A percentile compares a stretch with the other conserved stretches of the same genome.
These are phyloP conservation scores for Apiospora kogelbergensis DNA, from an alignment of 2,329 filamentous ascomycete species.

Conservation along the genomic window DNA sequence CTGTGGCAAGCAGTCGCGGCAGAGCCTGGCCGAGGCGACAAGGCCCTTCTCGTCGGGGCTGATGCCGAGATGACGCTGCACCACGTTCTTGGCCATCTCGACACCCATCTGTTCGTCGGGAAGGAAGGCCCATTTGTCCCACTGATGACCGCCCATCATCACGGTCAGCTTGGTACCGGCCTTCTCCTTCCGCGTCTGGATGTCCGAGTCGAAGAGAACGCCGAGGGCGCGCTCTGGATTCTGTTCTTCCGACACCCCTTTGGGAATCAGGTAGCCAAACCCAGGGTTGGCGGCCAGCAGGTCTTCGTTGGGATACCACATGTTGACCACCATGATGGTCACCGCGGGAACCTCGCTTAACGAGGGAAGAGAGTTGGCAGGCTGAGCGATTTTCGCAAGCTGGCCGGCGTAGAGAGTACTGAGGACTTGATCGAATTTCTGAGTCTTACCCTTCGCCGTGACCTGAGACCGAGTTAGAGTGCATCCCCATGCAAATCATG, in stretches of 20 bases:
- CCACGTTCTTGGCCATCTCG: constrained; percentile 66
- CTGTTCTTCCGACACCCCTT: constrained; percentile 64
- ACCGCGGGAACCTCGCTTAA: constrained; percentile 62
- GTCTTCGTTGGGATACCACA: constrained; percentile 71
- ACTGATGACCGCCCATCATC: constrained; percentile 94
- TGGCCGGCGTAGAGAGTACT: constrained; percentile 59
- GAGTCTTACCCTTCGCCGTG: constrained; percentile 21
- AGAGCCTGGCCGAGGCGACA: constrained; percentile 58
- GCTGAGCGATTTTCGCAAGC: constrained; percentile 38
- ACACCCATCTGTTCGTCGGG: constrained; percentile 68
- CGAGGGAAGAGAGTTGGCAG: constrained; percentile 40
- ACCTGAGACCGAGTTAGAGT: not conserved
- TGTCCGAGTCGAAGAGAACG: constrained; percentile 86
- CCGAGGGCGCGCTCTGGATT: constrained; percentile 85
- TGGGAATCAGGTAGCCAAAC: constrained; percentile 91
- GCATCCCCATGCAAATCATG: not conserved
- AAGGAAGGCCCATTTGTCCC: constrained; percentile 60
- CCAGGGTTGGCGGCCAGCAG: constrained; percentile 64
- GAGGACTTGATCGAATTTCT: constrained; percentile 57
- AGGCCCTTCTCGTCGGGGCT: constrained; percentile 44
- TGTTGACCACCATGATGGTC: constrained; percentile 88
- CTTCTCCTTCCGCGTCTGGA: constrained; percentile 31
- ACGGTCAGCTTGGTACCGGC: constrained; percentile 84
- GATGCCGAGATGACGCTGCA: constrained; percentile 76
- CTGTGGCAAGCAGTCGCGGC: constrained; percentile 81